These are phyloP conservation scores for Rhizopus stolonifer DNA, from an alignment of 371 early-diverging fungal species.

Conservation along the genomic window DNA sequence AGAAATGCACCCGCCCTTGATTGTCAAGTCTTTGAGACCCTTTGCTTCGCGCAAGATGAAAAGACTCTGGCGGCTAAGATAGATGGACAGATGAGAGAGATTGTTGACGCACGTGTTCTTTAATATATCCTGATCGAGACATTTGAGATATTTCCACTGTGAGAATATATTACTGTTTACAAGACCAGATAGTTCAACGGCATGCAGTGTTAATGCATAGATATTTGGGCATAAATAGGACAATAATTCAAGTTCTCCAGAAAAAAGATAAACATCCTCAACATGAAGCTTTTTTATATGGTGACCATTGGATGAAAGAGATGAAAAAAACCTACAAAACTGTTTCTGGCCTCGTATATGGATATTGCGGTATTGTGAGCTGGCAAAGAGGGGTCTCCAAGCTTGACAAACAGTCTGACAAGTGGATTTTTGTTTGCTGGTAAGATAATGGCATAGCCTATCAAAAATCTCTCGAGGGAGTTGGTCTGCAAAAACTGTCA, in stretches of 20 bases:
- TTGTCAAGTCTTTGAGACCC: slow-evolving; percentile 6
- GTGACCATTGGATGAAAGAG: slow-evolving; percentile 7
- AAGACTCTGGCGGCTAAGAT: not conserved
- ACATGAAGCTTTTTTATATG: slow-evolving; percentile 11
- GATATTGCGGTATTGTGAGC: slow-evolving; percentile 17
- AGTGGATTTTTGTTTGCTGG: slow-evolving; percentile 13
- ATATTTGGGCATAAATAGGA: slow-evolving; percentile 11
- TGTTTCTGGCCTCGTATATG: slow-evolving; percentile 12
- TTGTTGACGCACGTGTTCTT: not conserved
- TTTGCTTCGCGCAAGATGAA: slow-evolving; percentile 2
- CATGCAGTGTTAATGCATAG: slow-evolving; percentile 1
- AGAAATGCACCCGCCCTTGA: slow-evolving; percentile 6
- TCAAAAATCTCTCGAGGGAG: slow-evolving; percentile 17
- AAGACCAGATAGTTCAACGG: not conserved
- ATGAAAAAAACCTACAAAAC: slow-evolving; percentile 7
- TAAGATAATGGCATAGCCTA: slow-evolving; percentile 14
- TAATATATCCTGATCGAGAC: slow-evolving; percentile 1
- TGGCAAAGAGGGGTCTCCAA: slow-evolving; percentile 15
- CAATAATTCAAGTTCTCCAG: slow-evolving; percentile 6
- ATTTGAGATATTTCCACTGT: slow-evolving; percentile 12
- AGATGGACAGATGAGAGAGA: slow-evolving; percentile 7
- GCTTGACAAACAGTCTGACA: slow-evolving; percentile 17
- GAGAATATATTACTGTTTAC: not conserved
- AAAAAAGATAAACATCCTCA: slow-evolving; percentile 9
- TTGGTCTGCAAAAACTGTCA: not conserved